A percentile compares a stretch with the other conserved stretches of the same genome.
phyloP scores from a whole-genome alignment of 768 basidiomycete species.

The Wakefieldia striispora region DNA sequence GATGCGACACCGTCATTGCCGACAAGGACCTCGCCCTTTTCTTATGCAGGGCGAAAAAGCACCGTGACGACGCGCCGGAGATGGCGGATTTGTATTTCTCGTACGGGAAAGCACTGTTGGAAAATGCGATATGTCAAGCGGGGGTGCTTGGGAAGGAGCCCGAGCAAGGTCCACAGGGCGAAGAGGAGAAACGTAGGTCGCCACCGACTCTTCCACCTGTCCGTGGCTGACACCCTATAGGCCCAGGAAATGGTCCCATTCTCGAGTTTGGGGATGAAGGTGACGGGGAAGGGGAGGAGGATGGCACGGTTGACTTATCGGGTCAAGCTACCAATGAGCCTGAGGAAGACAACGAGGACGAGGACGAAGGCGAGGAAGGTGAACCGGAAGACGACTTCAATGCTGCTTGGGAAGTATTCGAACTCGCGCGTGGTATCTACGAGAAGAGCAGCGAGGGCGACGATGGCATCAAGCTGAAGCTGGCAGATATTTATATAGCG shows the following conservation, averaged over 20 bases:
- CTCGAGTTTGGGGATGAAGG: conserved; percentile 83
- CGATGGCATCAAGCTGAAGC: conserved; percentile 68
- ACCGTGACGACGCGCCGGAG: conserved; percentile 79
- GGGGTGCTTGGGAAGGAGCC: conserved; percentile 88
- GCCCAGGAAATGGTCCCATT: conserved; percentile 51
- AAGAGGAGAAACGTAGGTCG: conserved; percentile 38
- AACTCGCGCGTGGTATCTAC: conserved; percentile 87
- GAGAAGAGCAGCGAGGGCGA: conserved; percentile 59
- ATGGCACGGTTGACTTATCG: conserved; percentile 62
- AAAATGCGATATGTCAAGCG: conserved; percentile 84
- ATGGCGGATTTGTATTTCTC: conserved; percentile 85
- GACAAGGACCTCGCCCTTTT: conserved; percentile 12
- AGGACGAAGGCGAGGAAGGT: conserved; percentile 59
- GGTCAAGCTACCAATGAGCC: conserved; percentile 52
- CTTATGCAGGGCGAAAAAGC: conserved; percentile 58
- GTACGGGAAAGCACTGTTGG: conserved; percentile 91
- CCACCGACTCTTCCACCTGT: not conserved
- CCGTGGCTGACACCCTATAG: conserved; percentile 25
- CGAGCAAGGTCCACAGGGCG: conserved; percentile 46
- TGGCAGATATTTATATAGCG: conserved; percentile 88
- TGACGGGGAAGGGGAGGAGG: conserved; percentile 59
- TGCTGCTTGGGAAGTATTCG: conserved; percentile 97
- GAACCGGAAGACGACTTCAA: conserved; percentile 98
- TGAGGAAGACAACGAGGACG: conserved; percentile 53
- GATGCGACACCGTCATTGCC: not conserved